These are phyloP conservation scores for Botrytis hyacinthi DNA, from an alignment of 2,329 filamentous ascomycete genomes.

Conservation along the genomic window DNA sequence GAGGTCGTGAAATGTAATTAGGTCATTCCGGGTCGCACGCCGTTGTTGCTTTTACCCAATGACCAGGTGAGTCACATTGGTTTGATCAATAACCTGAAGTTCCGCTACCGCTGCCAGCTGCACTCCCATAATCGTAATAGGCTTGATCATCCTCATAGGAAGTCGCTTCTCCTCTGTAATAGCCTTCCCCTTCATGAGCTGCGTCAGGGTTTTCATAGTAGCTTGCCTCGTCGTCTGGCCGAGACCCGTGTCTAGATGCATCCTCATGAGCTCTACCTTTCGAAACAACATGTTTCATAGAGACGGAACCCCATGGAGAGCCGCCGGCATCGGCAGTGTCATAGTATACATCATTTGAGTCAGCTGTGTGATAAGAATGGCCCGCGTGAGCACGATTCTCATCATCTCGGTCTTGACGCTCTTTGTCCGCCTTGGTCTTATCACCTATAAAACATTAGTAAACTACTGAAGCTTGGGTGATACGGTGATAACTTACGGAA, in stretches of 20 bases:
- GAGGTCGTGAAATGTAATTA: constrained; percentile 7
- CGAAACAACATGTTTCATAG: constrained; percentile 52
- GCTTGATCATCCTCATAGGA: constrained; percentile 33
- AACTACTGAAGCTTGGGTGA: neutral
- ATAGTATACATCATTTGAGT: constrained; percentile 52
- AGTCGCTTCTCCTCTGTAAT: constrained; percentile 31
- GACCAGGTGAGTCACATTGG: neutral
- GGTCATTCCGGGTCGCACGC: neutral
- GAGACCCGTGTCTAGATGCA: constrained; percentile 42
- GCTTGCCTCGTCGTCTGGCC: constrained; percentile 30
- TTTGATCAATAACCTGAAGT: constrained; percentile 17
- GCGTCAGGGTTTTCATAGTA: constrained; percentile 26
- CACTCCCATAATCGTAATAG: constrained; percentile 38
- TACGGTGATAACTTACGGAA: constrained; percentile 60
- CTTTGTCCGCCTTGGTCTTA: constrained; percentile 65
- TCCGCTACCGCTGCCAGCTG: constrained; percentile 34
- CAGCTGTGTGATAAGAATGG: constrained; percentile 61
- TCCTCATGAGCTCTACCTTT: constrained; percentile 46
- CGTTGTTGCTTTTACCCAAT: neutral
- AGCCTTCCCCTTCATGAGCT: constrained; percentile 31
- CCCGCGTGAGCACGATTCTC: constrained; percentile 64
- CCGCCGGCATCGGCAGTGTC: constrained; percentile 57
- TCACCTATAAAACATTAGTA: constrained; percentile 52
- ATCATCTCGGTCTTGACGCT: constrained; percentile 60
- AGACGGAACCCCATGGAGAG: constrained; percentile 70